These are phyloP conservation scores for Trichoderma asperellum DNA, from an alignment of 2,329 filamentous ascomycete genomes.

Conservation along the genomic window DNA sequence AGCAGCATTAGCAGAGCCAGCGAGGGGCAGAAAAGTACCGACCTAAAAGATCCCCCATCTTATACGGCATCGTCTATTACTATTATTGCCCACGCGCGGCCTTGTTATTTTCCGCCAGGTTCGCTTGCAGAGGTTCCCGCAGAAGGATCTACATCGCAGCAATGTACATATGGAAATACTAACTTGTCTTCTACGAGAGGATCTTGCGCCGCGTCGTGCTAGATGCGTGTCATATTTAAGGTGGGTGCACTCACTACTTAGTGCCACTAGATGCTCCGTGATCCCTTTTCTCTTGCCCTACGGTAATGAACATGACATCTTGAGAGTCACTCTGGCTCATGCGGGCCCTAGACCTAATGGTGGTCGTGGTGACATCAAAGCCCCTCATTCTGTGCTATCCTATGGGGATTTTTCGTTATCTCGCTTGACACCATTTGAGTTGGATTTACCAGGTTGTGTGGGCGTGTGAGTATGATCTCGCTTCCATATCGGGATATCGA, in stretches of 20 bases:
- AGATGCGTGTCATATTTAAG: slow-evolving; percentile 11
- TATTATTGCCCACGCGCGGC: background rate
- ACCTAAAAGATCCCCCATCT: background rate
- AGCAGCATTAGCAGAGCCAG: background rate
- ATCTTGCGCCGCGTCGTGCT: background rate
- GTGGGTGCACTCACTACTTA: background rate
- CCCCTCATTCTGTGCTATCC: background rate
- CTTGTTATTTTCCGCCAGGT: background rate
- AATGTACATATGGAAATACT: background rate
- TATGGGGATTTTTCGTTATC: background rate
- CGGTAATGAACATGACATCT: background rate
- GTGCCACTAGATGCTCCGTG: background rate
- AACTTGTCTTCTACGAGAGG: background rate
- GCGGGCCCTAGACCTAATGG: background rate
- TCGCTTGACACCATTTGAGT: background rate
- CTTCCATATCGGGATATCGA: background rate
- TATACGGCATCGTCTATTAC: background rate
- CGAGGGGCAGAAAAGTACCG: background rate
- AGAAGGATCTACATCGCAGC: background rate
- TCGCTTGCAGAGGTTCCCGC: background rate
- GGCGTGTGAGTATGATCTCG: background rate
- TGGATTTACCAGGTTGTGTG: background rate
- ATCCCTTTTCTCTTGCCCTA: background rate
- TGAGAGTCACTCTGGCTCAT: background rate
- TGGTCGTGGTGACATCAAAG: background rate